These are phyloP conservation scores for Neurospora hispaniola DNA, from an alignment of 495 filamentous ascomycete species.

Conservation along the genomic window DNA sequence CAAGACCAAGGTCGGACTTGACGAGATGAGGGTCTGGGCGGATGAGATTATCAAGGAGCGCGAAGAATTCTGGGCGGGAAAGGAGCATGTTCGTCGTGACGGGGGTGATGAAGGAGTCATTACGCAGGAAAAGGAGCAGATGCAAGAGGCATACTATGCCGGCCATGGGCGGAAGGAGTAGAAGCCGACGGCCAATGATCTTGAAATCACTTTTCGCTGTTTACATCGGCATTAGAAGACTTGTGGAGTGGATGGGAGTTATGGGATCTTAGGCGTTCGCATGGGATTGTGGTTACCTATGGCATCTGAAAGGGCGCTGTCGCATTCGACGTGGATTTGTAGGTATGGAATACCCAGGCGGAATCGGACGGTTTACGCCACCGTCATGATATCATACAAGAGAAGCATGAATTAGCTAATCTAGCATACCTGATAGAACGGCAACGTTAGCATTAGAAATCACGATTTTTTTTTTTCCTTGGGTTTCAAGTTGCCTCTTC, in stretches of 20 bases:
- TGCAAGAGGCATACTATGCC: conserved; percentile 34
- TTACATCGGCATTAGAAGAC: background rate
- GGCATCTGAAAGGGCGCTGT: background rate
- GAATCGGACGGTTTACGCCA: background rate
- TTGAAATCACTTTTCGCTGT: background rate
- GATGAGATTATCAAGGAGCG: conserved; percentile 67
- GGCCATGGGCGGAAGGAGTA: conserved; percentile 12
- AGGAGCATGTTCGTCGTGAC: conserved; percentile 32
- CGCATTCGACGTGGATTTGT: background rate
- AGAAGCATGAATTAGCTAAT: background rate
- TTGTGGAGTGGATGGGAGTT: background rate
- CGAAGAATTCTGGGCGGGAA: conserved; percentile 55
- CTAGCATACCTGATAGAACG: background rate
- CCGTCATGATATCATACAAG: background rate
- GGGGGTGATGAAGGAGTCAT: conserved; percentile 30
- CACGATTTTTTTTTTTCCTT: too few species aligned
- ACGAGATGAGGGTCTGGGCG: conserved; percentile 73
- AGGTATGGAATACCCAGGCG: background rate
- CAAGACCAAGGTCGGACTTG: conserved; percentile 55
- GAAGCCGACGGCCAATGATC: conserved; percentile 5
- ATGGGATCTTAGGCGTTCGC: background rate
- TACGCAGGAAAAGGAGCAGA: conserved; percentile 19
- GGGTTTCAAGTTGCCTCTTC: background rate
- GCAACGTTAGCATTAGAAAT: background rate
- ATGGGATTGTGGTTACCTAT: background rate